Evolutionary conservation across 2,329 filamentous ascomycete genomes (phyloP), one percentile per base, ranked within the genome.

Genomic region (Colletotrichum sp.): DNA sequence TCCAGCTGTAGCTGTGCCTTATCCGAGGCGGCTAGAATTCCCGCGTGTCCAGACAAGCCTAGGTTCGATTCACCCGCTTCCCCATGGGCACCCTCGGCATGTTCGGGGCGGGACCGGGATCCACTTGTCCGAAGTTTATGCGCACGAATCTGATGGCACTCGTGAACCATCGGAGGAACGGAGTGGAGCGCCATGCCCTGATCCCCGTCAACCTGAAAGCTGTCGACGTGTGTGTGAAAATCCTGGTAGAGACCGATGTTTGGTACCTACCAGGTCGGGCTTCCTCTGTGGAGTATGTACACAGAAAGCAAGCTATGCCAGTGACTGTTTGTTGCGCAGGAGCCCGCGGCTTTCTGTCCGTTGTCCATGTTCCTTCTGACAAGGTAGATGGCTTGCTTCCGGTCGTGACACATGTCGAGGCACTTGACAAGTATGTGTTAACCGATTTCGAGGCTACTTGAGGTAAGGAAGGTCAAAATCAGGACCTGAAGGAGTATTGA

Each of bases 81-180:
- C 26, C 57, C 67, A 49, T 49, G 59, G 21, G 21, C 15, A 30
- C 30, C 32, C 32, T 76, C 70, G 70, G 74, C 57, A 74, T 69
- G 74, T 65, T 76, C 70, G 74, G 74, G 18, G 57, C 70, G 21
- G 73, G 59, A n/a, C 63, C 63, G 70, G 59, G 57, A 69, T 59
- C 73, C 73, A 76, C 73, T 52, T 73, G 26, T 65, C 73, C 73
- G 73, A 76, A 57, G 34, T 57, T 73, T 73, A 73, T 69, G 73
- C 73, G 73, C 70, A 76, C 73, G 70, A 73, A 75, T 75, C 44
- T 49, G 44, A 21, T 49, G 44, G n/a, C 44, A 21, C 10, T 21
- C 55, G 63, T 64, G 28, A 44, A n/a, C 13, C 21, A 72, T 76
- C 73, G 73, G 70, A 68, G 55, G 12, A 62, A 62, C 34, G 28